Evolutionary conservation across 179 eudicot genomes (phyloP), one percentile per base, ranked within the genome.

Genomic region (Carnegiea gigantea): DNA sequence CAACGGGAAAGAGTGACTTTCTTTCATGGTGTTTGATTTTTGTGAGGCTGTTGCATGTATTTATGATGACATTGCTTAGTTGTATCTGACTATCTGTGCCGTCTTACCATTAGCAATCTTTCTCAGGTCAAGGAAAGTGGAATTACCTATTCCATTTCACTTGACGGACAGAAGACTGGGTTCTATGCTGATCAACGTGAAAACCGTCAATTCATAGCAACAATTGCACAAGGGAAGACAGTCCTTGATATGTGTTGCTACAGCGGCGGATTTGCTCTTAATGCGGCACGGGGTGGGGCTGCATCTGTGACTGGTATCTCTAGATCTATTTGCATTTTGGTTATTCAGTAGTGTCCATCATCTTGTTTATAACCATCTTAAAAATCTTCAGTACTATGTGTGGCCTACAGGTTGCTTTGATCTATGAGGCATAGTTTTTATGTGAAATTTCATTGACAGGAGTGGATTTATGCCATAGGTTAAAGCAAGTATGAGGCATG

Each of bases 131-230:
- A 86, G 91, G 98, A 95, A 86, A 93, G 89, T 80, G 91, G 90
- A 26, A 86, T 93, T 79, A 86, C 84, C 18, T 92, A 91, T 86
- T 84, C 88, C 38, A 79, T 95, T 78, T 92, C 98, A 13, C 90
- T 92, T 81, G 97, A 90, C 65, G 98, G 98, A 73, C 98, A 95
- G 81, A 95, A 95, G 87, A 95, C 98, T 57, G 98, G 98, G 36
- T 95, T 95, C 82, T 95, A 93, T 85, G 98, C 98, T 21, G 98
- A 95, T 89, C 98, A 95, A 86, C 98, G 98, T 73, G 98, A 93
- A 87, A 95, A 91, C 75, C 97, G 98, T 70, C 90, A 89, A 40
- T 92, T 92, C 79, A 88, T 95, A 78, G 87, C 94, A 72, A 90
- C 92, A 77, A 88, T 95, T 81, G 84, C 95, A 60, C 78, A 86